Conservation (phyloP, 1,139 yeast species). For the Entelexis sorbosivorans region DNA sequence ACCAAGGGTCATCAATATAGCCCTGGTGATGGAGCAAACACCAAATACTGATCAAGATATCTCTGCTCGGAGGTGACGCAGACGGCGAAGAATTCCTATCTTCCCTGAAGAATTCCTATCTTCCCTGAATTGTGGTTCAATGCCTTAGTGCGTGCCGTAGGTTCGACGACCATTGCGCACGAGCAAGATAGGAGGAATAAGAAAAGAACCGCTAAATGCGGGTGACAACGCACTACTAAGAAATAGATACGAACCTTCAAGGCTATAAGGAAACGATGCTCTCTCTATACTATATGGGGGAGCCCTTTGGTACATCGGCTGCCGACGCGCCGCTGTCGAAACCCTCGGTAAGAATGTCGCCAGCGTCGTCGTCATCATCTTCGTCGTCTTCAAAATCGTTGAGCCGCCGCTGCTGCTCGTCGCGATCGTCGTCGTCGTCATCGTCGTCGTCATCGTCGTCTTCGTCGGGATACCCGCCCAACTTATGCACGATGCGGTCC, state of each 20-base stretch:
- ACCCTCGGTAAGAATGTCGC: constrained; percentile 16
- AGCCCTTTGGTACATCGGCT: constrained; percentile 11
- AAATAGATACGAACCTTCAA: background rate
- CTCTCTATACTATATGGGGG: constrained; percentile 10
- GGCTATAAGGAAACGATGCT: background rate
- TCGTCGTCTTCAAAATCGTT: constrained; percentile 11
- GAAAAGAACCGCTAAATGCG: too few relatives aligned
- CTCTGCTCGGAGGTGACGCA: background rate
- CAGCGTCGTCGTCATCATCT: constrained; percentile 18
- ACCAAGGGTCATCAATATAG: constrained; percentile 13
- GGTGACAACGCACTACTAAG: background rate
- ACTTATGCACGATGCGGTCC: constrained; percentile 64
- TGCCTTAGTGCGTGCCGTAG: too few relatives aligned
- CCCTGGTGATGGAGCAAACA: constrained; percentile 1
- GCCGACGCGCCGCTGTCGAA: constrained; percentile 3
- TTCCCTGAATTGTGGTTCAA: too few relatives aligned
- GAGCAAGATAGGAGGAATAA: too few relatives aligned
- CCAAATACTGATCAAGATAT: too few relatives aligned
- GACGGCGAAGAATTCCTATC: too few relatives aligned
- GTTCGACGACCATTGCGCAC: too few relatives aligned
- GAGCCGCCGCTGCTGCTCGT: constrained; percentile 21
- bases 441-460: constrained; percentile 72
- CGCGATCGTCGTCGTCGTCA: constrained; percentile 38
- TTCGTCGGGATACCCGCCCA: constrained; percentile 87
- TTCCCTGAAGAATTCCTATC: too few relatives aligned